Conservation (phyloP, 257 asterid species). For the Primulina huaijiensis region DNA sequence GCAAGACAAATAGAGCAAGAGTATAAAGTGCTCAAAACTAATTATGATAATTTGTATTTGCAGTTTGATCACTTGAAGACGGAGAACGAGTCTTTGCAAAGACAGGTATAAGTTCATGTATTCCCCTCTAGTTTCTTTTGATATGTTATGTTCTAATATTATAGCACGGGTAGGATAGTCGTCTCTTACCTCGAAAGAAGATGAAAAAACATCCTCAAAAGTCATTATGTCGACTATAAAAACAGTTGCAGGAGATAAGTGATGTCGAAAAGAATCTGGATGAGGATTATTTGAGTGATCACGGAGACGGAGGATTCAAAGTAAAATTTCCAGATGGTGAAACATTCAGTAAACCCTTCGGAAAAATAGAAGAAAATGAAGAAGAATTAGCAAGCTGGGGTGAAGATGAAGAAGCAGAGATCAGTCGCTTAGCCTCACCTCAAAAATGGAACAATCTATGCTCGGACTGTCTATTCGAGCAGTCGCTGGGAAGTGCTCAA, state of each 20-base stretch:
- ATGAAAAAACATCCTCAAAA: not conserved
- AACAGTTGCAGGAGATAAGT: constrained; percentile 41
- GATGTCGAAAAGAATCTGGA: constrained; percentile 29
- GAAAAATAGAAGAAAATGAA: constrained; percentile 8
- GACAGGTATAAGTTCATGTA: constrained; percentile 30
- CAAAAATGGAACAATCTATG: constrained; percentile 36
- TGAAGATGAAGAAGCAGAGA: constrained; percentile 27
- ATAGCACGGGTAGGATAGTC: not conserved
- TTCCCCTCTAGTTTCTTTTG: not conserved
- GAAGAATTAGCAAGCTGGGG: constrained; percentile 28
- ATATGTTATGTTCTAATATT: not conserved
- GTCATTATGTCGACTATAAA: not conserved
- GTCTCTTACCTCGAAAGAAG: not conserved
- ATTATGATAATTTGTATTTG: constrained; percentile 27
- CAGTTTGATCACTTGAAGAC: constrained; percentile 36
- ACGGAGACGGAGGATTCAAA: constrained; percentile 3
- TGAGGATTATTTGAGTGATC: constrained; percentile 8
- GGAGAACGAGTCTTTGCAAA: constrained; percentile 39
- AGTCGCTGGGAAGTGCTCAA: constrained; percentile 23
- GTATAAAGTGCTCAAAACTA: constrained; percentile 34
- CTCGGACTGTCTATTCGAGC: constrained; percentile 27
- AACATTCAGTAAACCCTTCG: constrained; percentile 3
- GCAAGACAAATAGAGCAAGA: constrained; percentile 50
- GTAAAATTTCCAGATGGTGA: constrained; percentile 18
- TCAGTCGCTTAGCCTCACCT: constrained; percentile 28